Conservation (phyloP, 306 rosid species). For the Cucumis melo region DNA sequence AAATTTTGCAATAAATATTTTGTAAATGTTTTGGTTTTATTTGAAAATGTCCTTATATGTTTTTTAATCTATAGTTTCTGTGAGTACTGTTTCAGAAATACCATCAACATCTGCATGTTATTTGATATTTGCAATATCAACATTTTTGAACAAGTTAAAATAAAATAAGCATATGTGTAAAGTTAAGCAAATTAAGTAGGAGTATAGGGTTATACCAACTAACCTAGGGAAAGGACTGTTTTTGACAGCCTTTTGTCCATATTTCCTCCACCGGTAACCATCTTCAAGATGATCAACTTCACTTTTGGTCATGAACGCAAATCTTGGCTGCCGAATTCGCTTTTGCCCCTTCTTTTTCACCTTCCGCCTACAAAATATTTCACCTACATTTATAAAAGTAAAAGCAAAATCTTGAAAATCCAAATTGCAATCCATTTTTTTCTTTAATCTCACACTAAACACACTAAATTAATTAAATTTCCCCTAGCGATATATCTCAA, state of each 20-base stretch:
- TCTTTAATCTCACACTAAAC: too few species aligned
- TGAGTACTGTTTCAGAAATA: too few species aligned
- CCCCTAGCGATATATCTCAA: too few species aligned
- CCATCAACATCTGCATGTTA: too few species aligned
- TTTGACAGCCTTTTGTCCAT: slow-evolving; percentile 97
- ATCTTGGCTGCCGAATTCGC: slow-evolving; percentile 77
- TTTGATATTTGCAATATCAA: too few species aligned
- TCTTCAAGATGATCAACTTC: slow-evolving; percentile 95
- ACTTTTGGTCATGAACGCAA: slow-evolving; percentile 93
- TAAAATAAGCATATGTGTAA: too few species aligned
- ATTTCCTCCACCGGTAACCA: slow-evolving; percentile 96
- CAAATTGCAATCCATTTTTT: background rate
- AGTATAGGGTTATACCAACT: slow-evolving; percentile 10
- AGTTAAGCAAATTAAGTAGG: background rate
- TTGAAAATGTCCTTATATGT: too few species aligned
- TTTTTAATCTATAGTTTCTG: too few species aligned
- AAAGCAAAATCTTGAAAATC: slow-evolving; percentile 15
- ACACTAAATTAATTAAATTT: too few species aligned
- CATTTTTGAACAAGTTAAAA: too few species aligned
- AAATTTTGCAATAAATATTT: too few species aligned
- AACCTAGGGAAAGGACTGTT: slow-evolving; percentile 93
- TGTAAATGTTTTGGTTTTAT: too few species aligned
- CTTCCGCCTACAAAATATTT: slow-evolving; percentile 52
- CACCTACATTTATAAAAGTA: slow-evolving; percentile 25
- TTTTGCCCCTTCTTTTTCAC: slow-evolving; percentile 71